Evolutionary conservation across 164 flowering plant genomes (phyloP).

Genomic region (Liriodendron chinense): DNA sequence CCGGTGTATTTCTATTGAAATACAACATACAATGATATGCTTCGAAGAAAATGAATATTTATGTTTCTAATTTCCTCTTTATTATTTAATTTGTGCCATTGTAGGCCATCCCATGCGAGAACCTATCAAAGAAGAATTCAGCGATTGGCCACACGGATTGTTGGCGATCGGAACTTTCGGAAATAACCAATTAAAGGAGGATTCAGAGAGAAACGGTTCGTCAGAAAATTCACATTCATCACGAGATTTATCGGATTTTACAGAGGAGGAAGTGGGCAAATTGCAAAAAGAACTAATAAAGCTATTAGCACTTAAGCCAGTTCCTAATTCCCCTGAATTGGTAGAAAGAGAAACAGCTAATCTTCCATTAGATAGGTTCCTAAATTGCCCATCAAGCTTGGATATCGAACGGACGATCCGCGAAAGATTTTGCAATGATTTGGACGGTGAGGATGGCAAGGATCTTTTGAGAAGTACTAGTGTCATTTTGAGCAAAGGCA

Average conservation of each 20-base stretch:
- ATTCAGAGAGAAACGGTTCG: conserved; percentile 11
- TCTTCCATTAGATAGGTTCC: conserved; percentile 78
- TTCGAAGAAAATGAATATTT: too few relatives aligned
- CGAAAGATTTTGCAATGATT: conserved; percentile 13
- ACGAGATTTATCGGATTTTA: conserved; percentile 43
- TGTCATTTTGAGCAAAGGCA: conserved; percentile 55
- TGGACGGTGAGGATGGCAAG: conserved; percentile 16
- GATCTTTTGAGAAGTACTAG: conserved; percentile 36
- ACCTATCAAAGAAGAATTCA: conserved; percentile 60
- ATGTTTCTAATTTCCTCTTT: background rate
- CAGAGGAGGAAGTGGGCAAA: conserved; percentile 80
- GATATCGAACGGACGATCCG: conserved; percentile 56
- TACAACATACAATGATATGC: too few relatives aligned
- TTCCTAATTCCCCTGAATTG: conserved; percentile 11
- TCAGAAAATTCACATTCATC: background rate
- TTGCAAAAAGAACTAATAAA: conserved; percentile 51
- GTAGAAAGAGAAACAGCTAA: conserved; percentile 25
- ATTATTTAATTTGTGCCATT: background rate
- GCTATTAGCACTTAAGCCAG: conserved; percentile 53
- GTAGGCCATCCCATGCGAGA: conserved; percentile 50
- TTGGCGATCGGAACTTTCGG: conserved; percentile 90
- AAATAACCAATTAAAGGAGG: conserved; percentile 38
- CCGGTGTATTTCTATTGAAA: too few relatives aligned
- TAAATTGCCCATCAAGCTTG: conserved; percentile 90
- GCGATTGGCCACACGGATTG: conserved; percentile 85